Percentiles rank a stretch among this genome's conserved stretches.
These are phyloP conservation scores for Conoideocrella luteorostrata DNA, from an alignment of 2,329 filamentous ascomycete species.

Conservation along the genomic window DNA sequence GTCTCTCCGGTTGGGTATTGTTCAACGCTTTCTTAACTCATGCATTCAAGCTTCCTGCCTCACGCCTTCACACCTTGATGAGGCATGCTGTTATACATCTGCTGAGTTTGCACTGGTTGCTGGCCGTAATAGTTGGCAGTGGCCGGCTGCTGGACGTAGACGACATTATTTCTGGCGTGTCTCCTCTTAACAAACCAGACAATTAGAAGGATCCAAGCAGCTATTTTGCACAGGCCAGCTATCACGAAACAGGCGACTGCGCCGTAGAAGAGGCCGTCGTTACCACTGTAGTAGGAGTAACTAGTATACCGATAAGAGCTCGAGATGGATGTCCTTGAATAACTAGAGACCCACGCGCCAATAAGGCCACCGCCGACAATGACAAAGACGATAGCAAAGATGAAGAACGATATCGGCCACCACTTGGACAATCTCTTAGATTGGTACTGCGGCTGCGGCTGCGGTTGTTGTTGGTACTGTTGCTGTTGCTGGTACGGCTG, in stretches of 20 bases:
- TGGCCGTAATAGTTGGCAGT: background rate
- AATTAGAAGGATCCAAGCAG: constrained; percentile 5
- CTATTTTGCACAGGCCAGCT: constrained; percentile 2
- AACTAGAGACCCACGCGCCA: constrained; percentile 3
- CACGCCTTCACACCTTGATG: too few relatives aligned
- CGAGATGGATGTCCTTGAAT: background rate
- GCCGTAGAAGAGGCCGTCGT: constrained; percentile 1
- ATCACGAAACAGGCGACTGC: constrained; percentile 2
- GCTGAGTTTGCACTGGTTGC: background rate
- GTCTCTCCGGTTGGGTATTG: too few relatives aligned
- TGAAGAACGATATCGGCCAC: constrained; percentile 6
- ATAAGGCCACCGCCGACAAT: constrained; percentile 3
- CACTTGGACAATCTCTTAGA: constrained; percentile 4
- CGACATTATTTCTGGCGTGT: background rate
- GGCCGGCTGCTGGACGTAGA: background rate
- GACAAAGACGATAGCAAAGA: background rate
- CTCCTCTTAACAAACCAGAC: constrained; percentile 1
- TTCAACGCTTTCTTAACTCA: too few relatives aligned
- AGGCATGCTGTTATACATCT: background rate
- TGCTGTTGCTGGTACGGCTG: background rate
- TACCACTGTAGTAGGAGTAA: background rate
- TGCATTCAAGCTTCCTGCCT: too few relatives aligned
- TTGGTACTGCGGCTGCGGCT: background rate
- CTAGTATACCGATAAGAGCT: background rate
- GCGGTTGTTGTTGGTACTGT: background rate